A percentile compares a stretch with the other conserved stretches of the same genome.
Conservation (phyloP, 2,329 filamentous ascomycete genomes). For the Penicillium carneum region DNA sequence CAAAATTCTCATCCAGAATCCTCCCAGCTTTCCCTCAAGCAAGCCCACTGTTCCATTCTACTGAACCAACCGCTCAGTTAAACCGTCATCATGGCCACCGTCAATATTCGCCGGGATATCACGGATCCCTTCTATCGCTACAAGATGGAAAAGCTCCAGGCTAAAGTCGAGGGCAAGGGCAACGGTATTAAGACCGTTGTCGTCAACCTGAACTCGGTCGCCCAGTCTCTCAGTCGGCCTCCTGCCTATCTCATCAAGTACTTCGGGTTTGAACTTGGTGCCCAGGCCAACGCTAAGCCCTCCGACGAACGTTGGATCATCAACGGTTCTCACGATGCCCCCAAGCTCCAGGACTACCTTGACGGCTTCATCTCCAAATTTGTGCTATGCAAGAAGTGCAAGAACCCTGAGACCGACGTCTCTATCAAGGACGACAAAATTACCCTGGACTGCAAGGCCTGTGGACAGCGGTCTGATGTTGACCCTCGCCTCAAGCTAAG, state of each 20-base stretch:
- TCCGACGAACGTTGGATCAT: constrained; percentile 99
- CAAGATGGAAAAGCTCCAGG: constrained; percentile 99
- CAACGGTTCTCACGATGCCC: constrained; percentile 94
- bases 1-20: constrained; percentile 55
- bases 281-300: constrained; percentile 97
- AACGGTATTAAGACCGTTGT: constrained; percentile 99
- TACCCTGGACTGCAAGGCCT: constrained; percentile 96
- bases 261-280: constrained; percentile 97
- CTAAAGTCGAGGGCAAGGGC: constrained; percentile 99
- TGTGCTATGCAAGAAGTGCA: constrained; percentile 99
- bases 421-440: constrained; percentile 93
- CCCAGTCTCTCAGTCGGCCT: constrained; percentile 87
- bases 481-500: constrained; percentile 94
- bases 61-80: constrained; percentile 37
- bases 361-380: constrained; percentile 99
- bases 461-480: constrained; percentile 89
- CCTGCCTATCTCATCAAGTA: constrained; percentile 98
- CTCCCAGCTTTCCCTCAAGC: constrained; percentile 45
- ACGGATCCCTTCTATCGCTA: constrained; percentile 99
- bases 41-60: constrained; percentile 40
- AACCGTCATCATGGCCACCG: constrained; percentile 83
- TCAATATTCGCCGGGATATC: constrained; percentile 98
- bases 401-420: constrained; percentile 97
- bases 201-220: constrained; percentile 94
- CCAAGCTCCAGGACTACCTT: constrained; percentile 96